Base-by-base conservation (phyloP, 169 alveolate genomes). In the Plasmodium reichenowi region DNA sequence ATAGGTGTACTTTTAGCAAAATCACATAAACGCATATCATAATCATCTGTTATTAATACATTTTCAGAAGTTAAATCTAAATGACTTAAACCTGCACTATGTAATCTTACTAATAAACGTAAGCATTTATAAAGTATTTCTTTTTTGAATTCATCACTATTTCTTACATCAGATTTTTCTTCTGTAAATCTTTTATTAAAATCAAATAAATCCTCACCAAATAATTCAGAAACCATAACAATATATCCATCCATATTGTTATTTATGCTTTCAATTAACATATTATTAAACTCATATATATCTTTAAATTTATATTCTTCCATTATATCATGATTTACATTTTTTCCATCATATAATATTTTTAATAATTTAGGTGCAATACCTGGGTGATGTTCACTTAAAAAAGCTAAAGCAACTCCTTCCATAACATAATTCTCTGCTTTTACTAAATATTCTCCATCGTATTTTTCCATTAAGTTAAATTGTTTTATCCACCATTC, bases 381-480 rank as follows among this genome's bases (percentile, higher is more conserved):
- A 17, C 93, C 91, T 22, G 76, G 89, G 24, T 92, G 91, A 3
- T 54, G 47, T 22, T 74, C 74, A 74, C 48, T 74, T 50, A 74
- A 32, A 52, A 93, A 94, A 26, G 96, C 93, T 29, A 92, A 88
- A 4, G 94, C 89, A 9, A 96, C 94, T 7, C 96, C 96, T 58
- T 94, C 96, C 92, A 91, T 92, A 1, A 94, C 96, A 70, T 91
- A 94, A 59, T 94, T 94, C 24, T 94, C 96, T 7, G 96, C 96
- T 73, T 94, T 96, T n/a, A 94, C 92, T 52, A 94, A 88, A 60
- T 89, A 94, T 48, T 86, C 92, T 2, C 96, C 96, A 29, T 93
- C 92, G 76, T 86, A 94, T 22, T 91, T 73, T 68, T 87, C 91
- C 67, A 88, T 88, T 73, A 86, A 71, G 56, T 76, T 88, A 92